Conservation (phyloP, 768 basidiomycete genomes). For the Paxillus involutus region DNA sequence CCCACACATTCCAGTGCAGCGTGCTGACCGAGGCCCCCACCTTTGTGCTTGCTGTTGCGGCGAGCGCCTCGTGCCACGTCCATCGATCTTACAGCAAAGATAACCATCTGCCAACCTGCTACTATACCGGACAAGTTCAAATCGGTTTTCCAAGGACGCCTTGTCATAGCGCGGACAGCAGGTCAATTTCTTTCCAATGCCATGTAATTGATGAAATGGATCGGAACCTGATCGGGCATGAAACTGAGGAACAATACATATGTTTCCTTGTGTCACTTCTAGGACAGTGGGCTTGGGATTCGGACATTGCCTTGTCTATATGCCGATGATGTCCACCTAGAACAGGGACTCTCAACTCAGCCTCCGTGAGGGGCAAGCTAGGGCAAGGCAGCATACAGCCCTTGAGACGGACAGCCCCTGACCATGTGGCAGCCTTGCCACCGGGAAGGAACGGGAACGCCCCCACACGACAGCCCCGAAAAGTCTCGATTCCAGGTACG, state of each 20-base stretch:
- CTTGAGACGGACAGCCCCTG: too few relatives aligned
- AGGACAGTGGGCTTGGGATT: too few relatives aligned
- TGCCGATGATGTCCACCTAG: neutral
- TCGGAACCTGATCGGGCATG: too few relatives aligned
- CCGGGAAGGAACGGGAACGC: neutral
- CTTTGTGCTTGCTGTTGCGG: conserved; percentile 19
- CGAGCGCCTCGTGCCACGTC: conserved; percentile 1
- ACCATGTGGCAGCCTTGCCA: neutral
- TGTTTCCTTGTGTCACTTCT: too few relatives aligned
- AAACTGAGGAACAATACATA: too few relatives aligned
- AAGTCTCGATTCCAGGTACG: neutral
- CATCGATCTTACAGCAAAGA: conserved; percentile 11
- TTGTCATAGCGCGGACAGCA: too few relatives aligned
- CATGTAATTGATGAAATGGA: too few relatives aligned
- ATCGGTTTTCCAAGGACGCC: too few relatives aligned
- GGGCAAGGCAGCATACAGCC: neutral
- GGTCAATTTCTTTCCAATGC: too few relatives aligned
- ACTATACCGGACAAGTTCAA: neutral
- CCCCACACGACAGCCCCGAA: too few relatives aligned
- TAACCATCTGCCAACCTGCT: conserved; percentile 6
- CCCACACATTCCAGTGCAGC: conserved; percentile 20
- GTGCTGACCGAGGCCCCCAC: conserved; percentile 22
- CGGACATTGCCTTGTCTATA: too few relatives aligned
- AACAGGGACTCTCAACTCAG: too few relatives aligned
- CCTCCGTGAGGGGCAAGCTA: neutral